These are phyloP conservation scores for Basidioascus undulatus DNA, from an alignment of 768 basidiomycete species.

Conservation along the genomic window DNA sequence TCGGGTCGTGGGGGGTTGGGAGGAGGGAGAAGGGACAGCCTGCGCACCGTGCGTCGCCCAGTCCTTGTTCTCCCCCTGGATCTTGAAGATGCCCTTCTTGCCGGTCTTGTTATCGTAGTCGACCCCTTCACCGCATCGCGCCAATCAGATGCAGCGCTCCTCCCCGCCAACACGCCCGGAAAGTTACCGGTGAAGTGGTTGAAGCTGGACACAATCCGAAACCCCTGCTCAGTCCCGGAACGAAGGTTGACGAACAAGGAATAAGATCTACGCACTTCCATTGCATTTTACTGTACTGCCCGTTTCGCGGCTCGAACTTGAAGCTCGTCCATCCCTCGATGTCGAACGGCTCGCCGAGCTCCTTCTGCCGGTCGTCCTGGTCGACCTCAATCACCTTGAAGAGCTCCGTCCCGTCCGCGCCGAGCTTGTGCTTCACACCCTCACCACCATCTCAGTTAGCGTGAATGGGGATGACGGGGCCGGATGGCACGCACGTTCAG, in stretches of 20 bases:
- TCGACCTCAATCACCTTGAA: conserved; percentile 50
- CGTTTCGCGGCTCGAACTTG: conserved; percentile 38
- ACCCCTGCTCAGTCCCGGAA: no score
- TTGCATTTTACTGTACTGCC: conserved; percentile 35
- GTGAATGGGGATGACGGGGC: background rate
- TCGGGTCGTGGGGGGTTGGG: no score
- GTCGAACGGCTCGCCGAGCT: conserved; percentile 31
- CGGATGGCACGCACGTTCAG: conserved; percentile 36
- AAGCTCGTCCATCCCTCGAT: conserved; percentile 73
- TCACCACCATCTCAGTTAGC: background rate
- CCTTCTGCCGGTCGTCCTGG: conserved; percentile 37
- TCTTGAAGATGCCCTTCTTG: conserved; percentile 43
- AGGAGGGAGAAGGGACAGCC: no score
- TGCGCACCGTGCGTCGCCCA: no score
- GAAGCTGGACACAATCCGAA: no score
- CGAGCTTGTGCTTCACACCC: conserved; percentile 44
- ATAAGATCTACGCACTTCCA: no score
- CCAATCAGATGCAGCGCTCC: background rate
- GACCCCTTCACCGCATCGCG: conserved; percentile 28
- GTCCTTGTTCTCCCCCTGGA: conserved; percentile 38
- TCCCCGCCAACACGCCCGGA: background rate
- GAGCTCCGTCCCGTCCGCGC: conserved; percentile 49
- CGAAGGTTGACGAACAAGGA: no score
- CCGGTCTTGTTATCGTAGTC: conserved; percentile 57
- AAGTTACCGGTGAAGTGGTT: conserved; percentile 51